Base-by-base conservation (phyloP, 371 early-diverging fungal species). In the Actinomortierella ambigua region DNA sequence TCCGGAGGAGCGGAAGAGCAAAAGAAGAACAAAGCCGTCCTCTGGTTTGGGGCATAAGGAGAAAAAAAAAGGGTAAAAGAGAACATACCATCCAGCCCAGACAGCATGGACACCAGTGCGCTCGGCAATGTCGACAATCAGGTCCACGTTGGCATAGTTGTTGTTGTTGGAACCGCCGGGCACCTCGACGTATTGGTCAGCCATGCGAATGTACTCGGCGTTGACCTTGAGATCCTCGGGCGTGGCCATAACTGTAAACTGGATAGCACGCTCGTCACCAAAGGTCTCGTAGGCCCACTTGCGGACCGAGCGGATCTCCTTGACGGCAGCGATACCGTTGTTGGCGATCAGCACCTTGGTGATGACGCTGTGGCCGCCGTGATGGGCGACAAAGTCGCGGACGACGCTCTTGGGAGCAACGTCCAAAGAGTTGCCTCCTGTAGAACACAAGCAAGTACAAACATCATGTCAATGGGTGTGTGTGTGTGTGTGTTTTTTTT, bases 271-370 rank as follows among this genome's bases (percentile, higher is more conserved):
- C 78, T 98, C 96, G 69, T 96, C 89, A 53, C 98, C 98, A 85
- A 99, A 98, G 15, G 93, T 94, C 76, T 96, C 96, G 76, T 99
- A 99, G 5, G 99, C 91, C 96, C 98, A 99, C 76, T 98, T 91
- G 60, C 98, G 90, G 29, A 99, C 93, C 2, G 98, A 97, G 48
- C 98, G 88, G 61, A 99, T 98, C 83, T 96, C 98, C 79, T 99
- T 99, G 77, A 98, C 96, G 51, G 99, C 99, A 5, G 98, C 99
- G 82, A 99, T 96, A 67, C 99, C 99, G 86, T 98, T 99, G 86
- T 99, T 99, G 67, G 99, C 99, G 71, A 98, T 95, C 64, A 98
- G 84, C 18, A 98, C 90, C 66, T 89, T 90, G 23, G 88, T 88
- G 68, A 95, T 95, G 9, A 94, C 93, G 34, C 93, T 92, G 76